Conservation (phyloP, 139 green algal genomes). For the Desmodesmus armatus region DNA sequence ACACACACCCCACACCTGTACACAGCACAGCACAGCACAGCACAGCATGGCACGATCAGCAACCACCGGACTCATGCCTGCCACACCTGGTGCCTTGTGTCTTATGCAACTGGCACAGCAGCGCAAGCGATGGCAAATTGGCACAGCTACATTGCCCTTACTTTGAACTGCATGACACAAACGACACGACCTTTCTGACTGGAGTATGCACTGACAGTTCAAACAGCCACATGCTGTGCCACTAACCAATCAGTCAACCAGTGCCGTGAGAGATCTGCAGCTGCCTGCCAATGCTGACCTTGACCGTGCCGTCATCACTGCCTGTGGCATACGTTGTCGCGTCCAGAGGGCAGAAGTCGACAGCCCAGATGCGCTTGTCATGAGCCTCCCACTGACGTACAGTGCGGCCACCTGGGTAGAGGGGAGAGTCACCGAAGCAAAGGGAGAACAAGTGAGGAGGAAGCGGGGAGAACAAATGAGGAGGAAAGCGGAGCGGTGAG, state of each 20-base stretch:
- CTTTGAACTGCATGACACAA: too few relatives aligned
- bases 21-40: neutral
- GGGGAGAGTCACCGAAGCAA: neutral
- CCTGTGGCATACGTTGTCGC: slow-evolving; percentile 71
- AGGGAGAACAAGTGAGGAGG: too few relatives aligned
- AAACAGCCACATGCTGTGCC: too few relatives aligned
- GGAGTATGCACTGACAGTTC: too few relatives aligned
- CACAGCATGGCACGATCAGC: neutral
- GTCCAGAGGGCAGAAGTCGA: slow-evolving; percentile 77
- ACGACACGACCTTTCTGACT: too few relatives aligned
- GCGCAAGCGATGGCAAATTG: too few relatives aligned
- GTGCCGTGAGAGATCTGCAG: neutral
- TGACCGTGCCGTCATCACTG: slow-evolving; percentile 92
- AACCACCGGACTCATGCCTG: too few relatives aligned
- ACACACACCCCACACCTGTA: slow-evolving; percentile 51
- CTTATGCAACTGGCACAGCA: too few relatives aligned
- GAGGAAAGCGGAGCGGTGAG: too few relatives aligned
- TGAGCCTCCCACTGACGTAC: slow-evolving; percentile 79
- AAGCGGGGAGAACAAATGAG: too few relatives aligned
- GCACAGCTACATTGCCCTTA: too few relatives aligned
- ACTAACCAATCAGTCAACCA: neutral
- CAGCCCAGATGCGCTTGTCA: slow-evolving; percentile 87
- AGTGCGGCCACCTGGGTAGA: slow-evolving; percentile 32
- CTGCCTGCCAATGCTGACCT: slow-evolving; percentile 57
- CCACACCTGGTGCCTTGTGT: too few relatives aligned